These are phyloP conservation scores for Blastobotrys buckinghamii DNA, from an alignment of 1,139 yeast genomes.

Conservation along the genomic window DNA sequence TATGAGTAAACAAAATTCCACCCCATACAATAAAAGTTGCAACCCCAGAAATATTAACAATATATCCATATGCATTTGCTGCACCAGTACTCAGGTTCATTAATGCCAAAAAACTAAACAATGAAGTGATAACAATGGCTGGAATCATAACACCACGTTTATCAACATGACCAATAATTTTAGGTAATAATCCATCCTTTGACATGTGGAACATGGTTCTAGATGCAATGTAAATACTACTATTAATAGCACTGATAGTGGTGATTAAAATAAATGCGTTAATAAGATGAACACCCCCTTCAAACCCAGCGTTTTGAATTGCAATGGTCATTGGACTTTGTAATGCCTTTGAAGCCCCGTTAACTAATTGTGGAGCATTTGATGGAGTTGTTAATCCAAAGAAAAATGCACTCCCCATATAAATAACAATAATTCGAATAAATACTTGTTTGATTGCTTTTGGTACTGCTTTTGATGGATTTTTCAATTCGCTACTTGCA, in stretches of 20 bases:
- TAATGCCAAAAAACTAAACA: slow-evolving; percentile 48
- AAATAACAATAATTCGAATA: slow-evolving; percentile 64
- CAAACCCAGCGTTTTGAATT: slow-evolving; percentile 49
- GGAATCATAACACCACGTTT: slow-evolving; percentile 57
- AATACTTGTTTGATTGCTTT: slow-evolving; percentile 66
- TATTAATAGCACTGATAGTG: slow-evolving; percentile 66
- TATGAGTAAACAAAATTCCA: slow-evolving; percentile 45
- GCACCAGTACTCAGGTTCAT: slow-evolving; percentile 64
- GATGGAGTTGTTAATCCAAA: slow-evolving; percentile 62
- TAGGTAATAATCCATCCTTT: slow-evolving; percentile 57
- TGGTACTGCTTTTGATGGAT: slow-evolving; percentile 66
- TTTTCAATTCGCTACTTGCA: slow-evolving; percentile 77
- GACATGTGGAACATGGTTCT: slow-evolving; percentile 66
- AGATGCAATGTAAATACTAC: slow-evolving; percentile 72
- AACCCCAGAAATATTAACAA: slow-evolving; percentile 67
- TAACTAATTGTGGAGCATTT: slow-evolving; percentile 41
- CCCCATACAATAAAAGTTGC: slow-evolving; percentile 50
- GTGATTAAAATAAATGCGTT: slow-evolving; percentile 68
- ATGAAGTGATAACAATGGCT: slow-evolving; percentile 41
- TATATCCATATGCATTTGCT: slow-evolving; percentile 70
- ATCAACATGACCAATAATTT: slow-evolving; percentile 47
- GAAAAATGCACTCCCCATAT: slow-evolving; percentile 51
- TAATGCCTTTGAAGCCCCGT: slow-evolving; percentile 45
- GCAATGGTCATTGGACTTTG: slow-evolving; percentile 76
- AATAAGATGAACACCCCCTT: slow-evolving; percentile 61